Evolutionary conservation across 1,139 yeast genomes (phyloP), one percentile per base, ranked within the genome.

Genomic region (Pichia sp.): DNA sequence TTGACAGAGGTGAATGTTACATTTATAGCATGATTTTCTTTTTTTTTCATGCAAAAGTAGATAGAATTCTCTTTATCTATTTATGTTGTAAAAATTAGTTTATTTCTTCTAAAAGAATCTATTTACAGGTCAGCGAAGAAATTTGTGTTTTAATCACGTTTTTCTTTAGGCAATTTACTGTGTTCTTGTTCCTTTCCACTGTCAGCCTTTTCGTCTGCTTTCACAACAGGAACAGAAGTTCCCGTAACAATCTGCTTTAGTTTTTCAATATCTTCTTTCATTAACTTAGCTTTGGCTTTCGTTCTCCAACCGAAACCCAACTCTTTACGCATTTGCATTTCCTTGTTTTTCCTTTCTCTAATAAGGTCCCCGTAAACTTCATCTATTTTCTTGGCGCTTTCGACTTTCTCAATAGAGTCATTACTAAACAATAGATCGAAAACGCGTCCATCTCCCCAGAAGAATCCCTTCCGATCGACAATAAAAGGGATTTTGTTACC

Each of bases 391-490:
- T 85, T 75, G 0, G 93, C 93, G 47, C 81, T 83, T 68, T 87
- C 93, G 3, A 95, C 90, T 56, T 80, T 87, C 23, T 84, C 86
- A 26, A 88, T 67, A 0, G 88, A 72, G 67, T 88, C 95, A 64
- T 87, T 85, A 36, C 95, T 95, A 64, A 89, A 86, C 34, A 89
- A 65, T 54, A 82, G 80, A 69, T 89, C 96, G 70, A 85, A 86
- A 1, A 89, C 87, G 57, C 96, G 76, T 7, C 96, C 96, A 68
- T 89, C 96, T 38, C 93, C 90, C 96, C 96, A 89, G 71, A 87
- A 89, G 76, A 83, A 87, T 16, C 96, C 96, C 64, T 83, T 85
- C 61, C 96, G 75, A 67, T 89, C 96, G 26, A 88, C 85, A 23
- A 87, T 75, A 90, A 93, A 88, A 50, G 86, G 89, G 50, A 80